Evolutionary conservation across 768 basidiomycete species (phyloP).

Genomic region (Hebeloma cylindrosporum): DNA sequence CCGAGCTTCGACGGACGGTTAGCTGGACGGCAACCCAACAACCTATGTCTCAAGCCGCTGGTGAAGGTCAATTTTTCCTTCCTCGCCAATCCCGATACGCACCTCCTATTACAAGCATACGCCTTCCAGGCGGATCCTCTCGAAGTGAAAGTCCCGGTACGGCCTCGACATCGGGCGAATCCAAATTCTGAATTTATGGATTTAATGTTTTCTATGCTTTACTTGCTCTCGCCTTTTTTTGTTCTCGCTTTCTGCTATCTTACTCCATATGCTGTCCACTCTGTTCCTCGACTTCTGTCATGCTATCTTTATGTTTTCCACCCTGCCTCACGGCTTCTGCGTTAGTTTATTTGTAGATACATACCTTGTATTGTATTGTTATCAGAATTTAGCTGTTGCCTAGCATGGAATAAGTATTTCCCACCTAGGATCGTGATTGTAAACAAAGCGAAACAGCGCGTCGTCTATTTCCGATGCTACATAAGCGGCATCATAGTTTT

Average conservation of each 20-base stretch:
- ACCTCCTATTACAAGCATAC: not conserved
- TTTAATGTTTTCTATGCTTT: slow-evolving; percentile 3
- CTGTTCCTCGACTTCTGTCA: not conserved
- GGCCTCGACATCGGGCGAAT: not conserved
- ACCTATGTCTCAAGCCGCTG: not conserved
- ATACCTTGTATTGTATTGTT: not conserved
- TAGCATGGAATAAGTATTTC: too few species aligned
- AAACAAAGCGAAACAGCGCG: too few species aligned
- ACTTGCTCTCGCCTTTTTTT: not conserved
- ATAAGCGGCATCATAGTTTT: too few species aligned
- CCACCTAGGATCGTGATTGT: too few species aligned
- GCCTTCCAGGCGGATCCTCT: not conserved
- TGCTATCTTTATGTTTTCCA: not conserved
- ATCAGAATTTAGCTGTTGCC: not conserved
- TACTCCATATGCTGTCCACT: not conserved
- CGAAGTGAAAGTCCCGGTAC: slow-evolving; percentile 7
- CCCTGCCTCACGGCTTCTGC: not conserved
- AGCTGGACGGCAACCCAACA: slow-evolving; percentile 13
- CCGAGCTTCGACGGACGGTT: slow-evolving; percentile 17
- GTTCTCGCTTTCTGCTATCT: slow-evolving; percentile 3
- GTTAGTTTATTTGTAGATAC: not conserved
- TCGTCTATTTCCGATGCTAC: too few species aligned
- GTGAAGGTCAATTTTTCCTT: slow-evolving; percentile 14
- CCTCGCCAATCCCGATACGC: slow-evolving; percentile 5
- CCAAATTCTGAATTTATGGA: not conserved